Conservation (phyloP, 345 rosid species). For the Gossypium thurberi region DNA sequence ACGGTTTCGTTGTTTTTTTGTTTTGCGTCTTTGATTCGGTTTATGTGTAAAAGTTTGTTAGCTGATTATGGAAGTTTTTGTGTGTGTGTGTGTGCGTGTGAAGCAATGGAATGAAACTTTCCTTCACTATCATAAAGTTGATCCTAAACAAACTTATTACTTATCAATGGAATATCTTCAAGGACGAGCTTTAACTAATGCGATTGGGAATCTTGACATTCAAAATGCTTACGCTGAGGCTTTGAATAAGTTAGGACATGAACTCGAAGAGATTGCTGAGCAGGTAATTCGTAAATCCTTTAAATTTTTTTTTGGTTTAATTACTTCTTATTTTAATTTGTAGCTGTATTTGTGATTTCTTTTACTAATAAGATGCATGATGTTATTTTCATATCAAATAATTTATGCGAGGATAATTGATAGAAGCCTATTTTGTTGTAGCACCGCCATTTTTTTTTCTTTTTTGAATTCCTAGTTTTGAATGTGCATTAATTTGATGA, state of each 20-base stretch:
- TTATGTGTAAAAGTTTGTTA: background rate
- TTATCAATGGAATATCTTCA: conserved; percentile 97
- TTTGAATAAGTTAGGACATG: conserved; percentile 63
- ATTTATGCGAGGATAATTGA: background rate
- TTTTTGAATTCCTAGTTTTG: background rate
- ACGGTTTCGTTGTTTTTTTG: background rate
- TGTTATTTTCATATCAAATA: background rate
- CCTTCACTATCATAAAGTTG: conserved; percentile 62
- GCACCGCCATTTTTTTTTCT: background rate
- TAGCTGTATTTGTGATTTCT: background rate
- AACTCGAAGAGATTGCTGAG: conserved; percentile 79
- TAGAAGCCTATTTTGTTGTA: background rate
- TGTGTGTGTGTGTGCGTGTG: conserved; percentile 2
- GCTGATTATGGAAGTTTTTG: background rate
- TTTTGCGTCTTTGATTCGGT: background rate
- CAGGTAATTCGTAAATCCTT: conserved; percentile 40
- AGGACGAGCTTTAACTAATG: conserved; percentile 90
- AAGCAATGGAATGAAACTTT: conserved; percentile 96
- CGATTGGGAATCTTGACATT: conserved; percentile 70
- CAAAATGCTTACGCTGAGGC: conserved; percentile 79
- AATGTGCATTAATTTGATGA: conserved; percentile 1
- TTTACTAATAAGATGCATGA: background rate
- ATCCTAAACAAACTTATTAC: conserved; percentile 93
- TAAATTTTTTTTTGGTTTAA: background rate
- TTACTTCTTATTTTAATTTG: background rate